A percentile compares a stretch with the other conserved stretches of the same genome.
Conservation (phyloP, 2,329 filamentous ascomycete genomes). For the Colletotrichum salicis region DNA sequence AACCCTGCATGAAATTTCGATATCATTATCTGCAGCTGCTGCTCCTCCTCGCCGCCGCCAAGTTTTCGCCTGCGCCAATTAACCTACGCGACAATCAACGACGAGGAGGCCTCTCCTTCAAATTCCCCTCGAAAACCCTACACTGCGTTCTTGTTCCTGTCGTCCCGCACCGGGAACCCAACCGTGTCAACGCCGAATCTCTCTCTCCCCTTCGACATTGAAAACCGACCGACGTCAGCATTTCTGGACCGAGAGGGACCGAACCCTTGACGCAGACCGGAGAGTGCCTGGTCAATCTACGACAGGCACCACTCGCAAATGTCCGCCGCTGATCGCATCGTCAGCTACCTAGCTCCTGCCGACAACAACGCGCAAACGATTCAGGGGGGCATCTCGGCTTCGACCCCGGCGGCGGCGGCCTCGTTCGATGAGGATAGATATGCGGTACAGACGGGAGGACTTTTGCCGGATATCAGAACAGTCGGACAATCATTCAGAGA, state of each 20-base stretch:
- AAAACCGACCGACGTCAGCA: conserved; percentile 10
- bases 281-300: conserved; percentile 20
- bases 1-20: conserved; percentile 35
- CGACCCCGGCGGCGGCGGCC: conserved; percentile 44
- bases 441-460: conserved; percentile 40
- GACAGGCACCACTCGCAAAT: conserved; percentile 47
- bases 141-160: background rate
- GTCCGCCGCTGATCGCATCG: conserved; percentile 66
- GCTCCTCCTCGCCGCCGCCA: conserved; percentile 34
- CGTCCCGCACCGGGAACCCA: conserved; percentile 2
- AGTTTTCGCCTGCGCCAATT: conserved; percentile 27
- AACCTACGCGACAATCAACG: conserved; percentile 23
- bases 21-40: conserved; percentile 23
- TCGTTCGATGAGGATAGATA: conserved; percentile 49
- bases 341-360: conserved; percentile 60
- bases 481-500: conserved; percentile 23
- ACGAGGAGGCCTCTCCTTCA: conserved; percentile 22
- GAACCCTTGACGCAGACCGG: conserved; percentile 40
- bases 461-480: conserved; percentile 44
- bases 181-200: background rate
- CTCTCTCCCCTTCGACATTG: background rate
- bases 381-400: conserved; percentile 24
- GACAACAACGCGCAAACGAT: conserved; percentile 40
- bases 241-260: background rate
- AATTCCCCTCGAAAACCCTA: background rate